Evolutionary conservation across 1,139 yeast genomes (phyloP).

Genomic region (Geotrichum bryndzae): DNA sequence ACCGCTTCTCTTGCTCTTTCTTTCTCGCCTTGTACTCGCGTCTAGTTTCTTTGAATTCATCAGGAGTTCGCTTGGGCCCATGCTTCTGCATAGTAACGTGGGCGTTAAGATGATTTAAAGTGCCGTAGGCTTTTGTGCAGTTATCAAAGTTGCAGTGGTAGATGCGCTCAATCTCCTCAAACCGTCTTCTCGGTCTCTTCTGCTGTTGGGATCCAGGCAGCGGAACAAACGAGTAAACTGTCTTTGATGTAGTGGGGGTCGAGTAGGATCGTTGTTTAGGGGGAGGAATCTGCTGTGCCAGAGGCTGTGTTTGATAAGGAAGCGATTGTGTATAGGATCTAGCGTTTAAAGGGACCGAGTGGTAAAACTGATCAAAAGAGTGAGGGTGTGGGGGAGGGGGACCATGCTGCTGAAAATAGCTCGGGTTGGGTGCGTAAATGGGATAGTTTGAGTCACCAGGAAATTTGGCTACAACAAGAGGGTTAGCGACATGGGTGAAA

Average conservation of each 20-base stretch:
- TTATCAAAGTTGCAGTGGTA: conserved; percentile 56
- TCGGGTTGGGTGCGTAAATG: neutral
- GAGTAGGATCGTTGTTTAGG: neutral
- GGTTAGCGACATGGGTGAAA: neutral
- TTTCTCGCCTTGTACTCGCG: conserved; percentile 30
- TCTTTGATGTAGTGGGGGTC: conserved; percentile 2
- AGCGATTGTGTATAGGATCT: neutral
- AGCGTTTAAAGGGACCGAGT: neutral
- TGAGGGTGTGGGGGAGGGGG: neutral
- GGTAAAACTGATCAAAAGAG: neutral
- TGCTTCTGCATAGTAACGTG: conserved; percentile 69
- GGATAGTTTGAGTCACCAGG: neutral
- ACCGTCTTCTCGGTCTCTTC: conserved; percentile 58
- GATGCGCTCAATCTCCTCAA: conserved; percentile 62
- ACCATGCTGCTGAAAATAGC: neutral
- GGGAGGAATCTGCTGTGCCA: neutral
- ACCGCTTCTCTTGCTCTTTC: conserved; percentile 22
- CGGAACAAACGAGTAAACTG: conserved; percentile 30
- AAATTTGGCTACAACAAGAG: neutral
- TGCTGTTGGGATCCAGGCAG: conserved; percentile 31
- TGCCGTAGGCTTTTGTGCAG: conserved; percentile 69
- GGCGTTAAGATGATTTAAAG: conserved; percentile 69
- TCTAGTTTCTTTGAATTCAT: conserved; percentile 54
- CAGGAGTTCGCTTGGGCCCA: conserved; percentile 62
- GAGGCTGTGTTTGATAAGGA: neutral